Percentiles rank a stretch among this genome's conserved stretches.
These are phyloP conservation scores for Aspergillus sp. DNA, from an alignment of 2,329 filamentous ascomycete species.

Conservation along the genomic window DNA sequence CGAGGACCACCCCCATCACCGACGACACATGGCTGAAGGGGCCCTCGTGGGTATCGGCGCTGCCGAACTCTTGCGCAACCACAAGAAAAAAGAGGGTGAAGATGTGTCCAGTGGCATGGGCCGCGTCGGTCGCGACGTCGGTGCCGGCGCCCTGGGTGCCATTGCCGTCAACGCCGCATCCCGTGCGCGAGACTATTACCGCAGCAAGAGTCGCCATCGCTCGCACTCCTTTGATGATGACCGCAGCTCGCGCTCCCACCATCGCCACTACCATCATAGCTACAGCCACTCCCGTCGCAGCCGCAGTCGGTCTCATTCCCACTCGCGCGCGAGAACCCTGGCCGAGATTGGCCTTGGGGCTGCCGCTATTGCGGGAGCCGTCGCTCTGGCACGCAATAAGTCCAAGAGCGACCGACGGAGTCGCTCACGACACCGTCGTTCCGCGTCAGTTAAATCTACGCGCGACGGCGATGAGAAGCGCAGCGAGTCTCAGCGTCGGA, in stretches of 20 bases:
- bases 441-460: conserved; percentile 25
- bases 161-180: conserved; percentile 59
- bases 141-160: conserved; percentile 60
- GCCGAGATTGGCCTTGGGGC: conserved; percentile 53
- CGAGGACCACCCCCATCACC: conserved; percentile 49
- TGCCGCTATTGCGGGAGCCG: conserved; percentile 59
- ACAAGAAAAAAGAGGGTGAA: conserved; percentile 56
- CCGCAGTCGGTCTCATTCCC: conserved; percentile 46
- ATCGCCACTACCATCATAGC: conserved; percentile 26
- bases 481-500: conserved; percentile 51
- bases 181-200: conserved; percentile 49
- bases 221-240: conserved; percentile 41
- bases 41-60: conserved; percentile 60
- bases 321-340: conserved; percentile 51
- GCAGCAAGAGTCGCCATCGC: conserved; percentile 44
- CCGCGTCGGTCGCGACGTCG: conserved; percentile 50
- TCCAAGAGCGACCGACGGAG: conserved; percentile 50
- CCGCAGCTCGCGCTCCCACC: conserved; percentile 31
- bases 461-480: conserved; percentile 26
- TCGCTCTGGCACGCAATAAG: conserved; percentile 56
- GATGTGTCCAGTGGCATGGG: conserved; percentile 51
- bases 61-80: conserved; percentile 58
- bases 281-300: conserved; percentile 29
- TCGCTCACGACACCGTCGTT: conserved; percentile 43
- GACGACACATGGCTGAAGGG: conserved; percentile 61